These are phyloP conservation scores for Sarocladium oryzae DNA, from an alignment of 2,329 filamentous ascomycete genomes.

Conservation along the genomic window DNA sequence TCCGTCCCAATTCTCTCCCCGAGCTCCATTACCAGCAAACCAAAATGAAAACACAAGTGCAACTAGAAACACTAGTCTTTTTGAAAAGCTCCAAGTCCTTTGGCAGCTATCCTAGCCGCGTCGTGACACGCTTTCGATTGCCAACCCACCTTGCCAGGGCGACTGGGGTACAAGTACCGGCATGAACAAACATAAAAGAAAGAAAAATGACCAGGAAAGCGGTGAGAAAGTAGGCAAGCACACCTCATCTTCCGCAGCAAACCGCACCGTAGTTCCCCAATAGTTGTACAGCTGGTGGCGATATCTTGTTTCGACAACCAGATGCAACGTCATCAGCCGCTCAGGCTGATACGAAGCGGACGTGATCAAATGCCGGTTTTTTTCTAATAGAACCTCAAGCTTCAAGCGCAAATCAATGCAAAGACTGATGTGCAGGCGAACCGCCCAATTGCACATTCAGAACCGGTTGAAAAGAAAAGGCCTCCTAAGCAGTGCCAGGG, in stretches of 20 bases:
- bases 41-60: constrained; percentile 14
- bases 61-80: constrained; percentile 11
- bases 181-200: background rate
- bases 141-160: too few relatives aligned
- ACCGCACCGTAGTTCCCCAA: background rate
- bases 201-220: background rate
- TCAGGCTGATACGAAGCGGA: background rate
- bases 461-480: background rate
- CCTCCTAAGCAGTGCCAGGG: background rate
- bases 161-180: too few relatives aligned
- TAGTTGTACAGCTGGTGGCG: background rate
- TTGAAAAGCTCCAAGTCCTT: background rate
- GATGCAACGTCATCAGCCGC: background rate
- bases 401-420: too few relatives aligned
- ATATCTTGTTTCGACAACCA: background rate
- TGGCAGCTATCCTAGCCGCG: background rate
- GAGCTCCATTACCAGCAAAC: constrained; percentile 10
- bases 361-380: background rate
- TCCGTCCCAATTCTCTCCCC: background rate
- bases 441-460: background rate
- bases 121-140: too few relatives aligned
- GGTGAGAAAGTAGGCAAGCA: too few relatives aligned
- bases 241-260: too few relatives aligned
- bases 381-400: background rate
- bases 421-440: background rate